Evolutionary conservation across 345 rosid species (phyloP).

Genomic region (Acer saccharum): DNA sequence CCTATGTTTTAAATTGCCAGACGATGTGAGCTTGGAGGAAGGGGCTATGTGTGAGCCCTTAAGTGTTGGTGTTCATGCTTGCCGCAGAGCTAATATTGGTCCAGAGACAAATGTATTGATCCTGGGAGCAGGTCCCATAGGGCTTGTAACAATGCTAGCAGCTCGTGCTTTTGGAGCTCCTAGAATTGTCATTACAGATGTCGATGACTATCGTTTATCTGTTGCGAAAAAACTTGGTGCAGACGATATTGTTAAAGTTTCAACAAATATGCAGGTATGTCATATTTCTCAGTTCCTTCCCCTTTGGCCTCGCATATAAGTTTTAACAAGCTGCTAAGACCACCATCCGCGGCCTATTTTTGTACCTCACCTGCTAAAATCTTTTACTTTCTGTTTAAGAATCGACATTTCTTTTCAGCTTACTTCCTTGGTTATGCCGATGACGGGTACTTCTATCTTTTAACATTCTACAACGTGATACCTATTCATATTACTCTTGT

Average conservation of each 20-base stretch:
- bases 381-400: neutral
- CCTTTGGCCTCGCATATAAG: neutral
- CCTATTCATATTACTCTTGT: neutral
- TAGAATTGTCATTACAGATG: slow-evolving; percentile 71
- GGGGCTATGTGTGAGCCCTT: slow-evolving; percentile 98
- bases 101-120: slow-evolving; percentile 73
- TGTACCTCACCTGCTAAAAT: neutral
- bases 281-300: neutral
- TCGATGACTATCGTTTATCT: slow-evolving; percentile 68
- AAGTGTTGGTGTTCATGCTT: slow-evolving; percentile 93
- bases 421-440: neutral
- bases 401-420: neutral
- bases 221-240: slow-evolving; percentile 82
- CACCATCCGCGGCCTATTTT: no score
- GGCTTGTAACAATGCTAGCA: slow-evolving; percentile 83
- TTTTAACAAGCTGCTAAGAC: neutral
- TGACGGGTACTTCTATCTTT: neutral
- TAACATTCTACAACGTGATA: neutral
- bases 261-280: slow-evolving; percentile 60
- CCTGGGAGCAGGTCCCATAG: slow-evolving; percentile 94
- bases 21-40: slow-evolving; percentile 89
- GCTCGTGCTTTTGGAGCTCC: slow-evolving; percentile 95
- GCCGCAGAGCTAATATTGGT: slow-evolving; percentile 77
- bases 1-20: slow-evolving; percentile 86
- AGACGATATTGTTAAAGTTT: slow-evolving; percentile 62